phyloP scores from a whole-genome alignment of 1,284 basidiomycete species.

The Trichosporon faecale region DNA sequence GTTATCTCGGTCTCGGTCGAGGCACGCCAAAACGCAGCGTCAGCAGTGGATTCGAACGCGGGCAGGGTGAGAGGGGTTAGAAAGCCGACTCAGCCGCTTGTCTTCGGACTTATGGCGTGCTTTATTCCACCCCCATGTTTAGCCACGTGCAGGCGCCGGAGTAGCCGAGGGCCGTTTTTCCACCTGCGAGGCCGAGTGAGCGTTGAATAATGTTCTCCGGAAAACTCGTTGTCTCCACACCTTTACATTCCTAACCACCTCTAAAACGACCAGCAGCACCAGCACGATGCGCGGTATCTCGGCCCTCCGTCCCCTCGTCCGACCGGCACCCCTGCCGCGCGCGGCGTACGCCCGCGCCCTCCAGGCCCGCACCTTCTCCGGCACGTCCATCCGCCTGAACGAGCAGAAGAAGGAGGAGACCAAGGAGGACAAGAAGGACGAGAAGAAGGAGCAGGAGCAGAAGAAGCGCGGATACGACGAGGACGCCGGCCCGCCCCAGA shows the following conservation, averaged over 20 bases:
- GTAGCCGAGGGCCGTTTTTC: conserved; percentile 10
- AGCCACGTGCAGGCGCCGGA: background rate
- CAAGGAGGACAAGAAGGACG: conserved; percentile 16
- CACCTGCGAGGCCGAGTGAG: background rate
- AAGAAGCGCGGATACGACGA: conserved; percentile 26
- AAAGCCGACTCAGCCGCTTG: background rate
- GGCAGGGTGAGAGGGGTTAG: background rate
- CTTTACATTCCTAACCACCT: background rate
- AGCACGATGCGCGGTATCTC: conserved; percentile 1
- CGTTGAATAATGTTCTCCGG: background rate
- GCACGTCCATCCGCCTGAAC: conserved; percentile 1
- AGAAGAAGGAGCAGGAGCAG: conserved; percentile 22
- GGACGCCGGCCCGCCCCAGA: conserved; percentile 61
- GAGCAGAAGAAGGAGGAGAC: conserved; percentile 8
- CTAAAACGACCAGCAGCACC: background rate
- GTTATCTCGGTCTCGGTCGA: background rate
- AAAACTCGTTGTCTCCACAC: background rate
- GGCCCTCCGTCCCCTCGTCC: conserved; percentile 6
- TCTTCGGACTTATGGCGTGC: background rate
- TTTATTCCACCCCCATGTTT: background rate
- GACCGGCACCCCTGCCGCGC: conserved; percentile 1
- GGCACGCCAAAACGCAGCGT: background rate
- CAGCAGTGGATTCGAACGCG: background rate
- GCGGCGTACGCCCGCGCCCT: conserved; percentile 6
- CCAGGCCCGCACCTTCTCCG: background rate